Conservation (phyloP, 768 basidiomycete species). For the Butyriboletus loyo region DNA sequence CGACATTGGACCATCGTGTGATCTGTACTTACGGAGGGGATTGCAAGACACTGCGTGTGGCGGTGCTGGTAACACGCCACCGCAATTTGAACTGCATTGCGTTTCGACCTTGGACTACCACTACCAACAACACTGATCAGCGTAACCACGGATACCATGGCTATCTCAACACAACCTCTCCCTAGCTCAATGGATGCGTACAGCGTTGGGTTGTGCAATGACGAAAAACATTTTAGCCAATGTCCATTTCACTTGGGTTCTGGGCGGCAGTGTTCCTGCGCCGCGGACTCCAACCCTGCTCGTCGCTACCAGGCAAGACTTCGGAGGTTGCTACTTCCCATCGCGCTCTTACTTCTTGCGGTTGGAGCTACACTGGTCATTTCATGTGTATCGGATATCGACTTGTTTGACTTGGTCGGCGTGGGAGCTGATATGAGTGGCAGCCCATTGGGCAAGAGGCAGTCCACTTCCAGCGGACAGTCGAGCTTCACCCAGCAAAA, state of each 20-base stretch:
- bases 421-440: conserved; percentile 32
- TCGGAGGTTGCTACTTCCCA: conserved; percentile 35
- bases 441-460: conserved; percentile 26
- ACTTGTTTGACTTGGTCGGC: conserved; percentile 20
- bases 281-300: conserved; percentile 13
- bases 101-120: background rate
- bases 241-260: conserved; percentile 24
- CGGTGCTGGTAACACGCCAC: background rate
- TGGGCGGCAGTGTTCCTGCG: conserved; percentile 20
- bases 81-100: background rate
- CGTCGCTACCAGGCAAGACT: conserved; percentile 32
- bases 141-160: conserved; percentile 22
- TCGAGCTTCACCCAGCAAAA: conserved; percentile 41
- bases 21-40: background rate
- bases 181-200: conserved; percentile 23
- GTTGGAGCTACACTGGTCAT: conserved; percentile 32
- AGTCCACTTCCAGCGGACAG: conserved; percentile 8
- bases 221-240: conserved; percentile 21
- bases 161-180: conserved; percentile 28
- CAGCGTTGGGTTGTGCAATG: background rate
- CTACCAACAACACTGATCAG: conserved; percentile 6
- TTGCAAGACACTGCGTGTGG: too few species aligned
- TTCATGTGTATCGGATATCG: conserved; percentile 30
- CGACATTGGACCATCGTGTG: background rate
- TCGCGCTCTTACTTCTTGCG: conserved; percentile 31